phyloP scores from a whole-genome alignment of 2,329 filamentous ascomycete species.

The Scedosporium boydii region DNA sequence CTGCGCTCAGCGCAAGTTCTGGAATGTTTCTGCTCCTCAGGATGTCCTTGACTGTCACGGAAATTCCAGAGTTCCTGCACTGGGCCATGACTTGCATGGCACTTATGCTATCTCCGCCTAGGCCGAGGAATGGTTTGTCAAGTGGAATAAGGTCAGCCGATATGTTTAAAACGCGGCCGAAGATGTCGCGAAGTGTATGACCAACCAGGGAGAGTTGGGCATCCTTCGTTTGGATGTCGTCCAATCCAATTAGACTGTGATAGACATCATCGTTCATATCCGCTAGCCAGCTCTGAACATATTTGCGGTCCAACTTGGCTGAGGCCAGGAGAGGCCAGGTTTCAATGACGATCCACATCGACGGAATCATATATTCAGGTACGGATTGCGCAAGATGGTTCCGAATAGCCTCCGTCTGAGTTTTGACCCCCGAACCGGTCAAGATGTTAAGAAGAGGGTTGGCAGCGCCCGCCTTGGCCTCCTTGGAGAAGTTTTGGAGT shows the following conservation, averaged over 20 bases:
- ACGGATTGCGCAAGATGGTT: constrained; percentile 22
- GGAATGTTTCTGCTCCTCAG: constrained; percentile 19
- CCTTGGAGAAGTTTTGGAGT: constrained; percentile 14
- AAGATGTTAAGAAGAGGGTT: constrained; percentile 13
- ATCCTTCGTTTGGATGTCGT: constrained; percentile 9
- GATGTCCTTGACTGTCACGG: constrained; percentile 22
- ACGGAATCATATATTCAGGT: constrained; percentile 26
- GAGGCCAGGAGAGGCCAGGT: constrained; percentile 17
- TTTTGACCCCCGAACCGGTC: constrained; percentile 9
- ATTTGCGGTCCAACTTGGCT: constrained; percentile 24
- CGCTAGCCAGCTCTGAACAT: constrained; percentile 32
- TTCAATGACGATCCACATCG: constrained; percentile 17
- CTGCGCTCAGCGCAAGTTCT: constrained; percentile 13
- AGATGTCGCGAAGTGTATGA: constrained; percentile 20
- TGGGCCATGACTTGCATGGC: constrained; percentile 33
- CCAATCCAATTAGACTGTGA: constrained; percentile 26
- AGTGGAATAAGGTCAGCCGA: constrained; percentile 17
- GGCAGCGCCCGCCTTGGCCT: background rate
- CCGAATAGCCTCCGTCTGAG: constrained; percentile 15
- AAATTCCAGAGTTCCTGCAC: constrained; percentile 19
- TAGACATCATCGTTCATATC: constrained; percentile 26
- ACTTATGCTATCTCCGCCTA: constrained; percentile 34
- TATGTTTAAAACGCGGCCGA: constrained; percentile 29
- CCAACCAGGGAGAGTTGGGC: background rate
- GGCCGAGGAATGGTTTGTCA: constrained; percentile 24